A percentile compares a stretch with the other conserved stretches of the same genome.
Conservation (phyloP, 192 early-diverging fungal species). For the Entomortierella beljakovae region DNA sequence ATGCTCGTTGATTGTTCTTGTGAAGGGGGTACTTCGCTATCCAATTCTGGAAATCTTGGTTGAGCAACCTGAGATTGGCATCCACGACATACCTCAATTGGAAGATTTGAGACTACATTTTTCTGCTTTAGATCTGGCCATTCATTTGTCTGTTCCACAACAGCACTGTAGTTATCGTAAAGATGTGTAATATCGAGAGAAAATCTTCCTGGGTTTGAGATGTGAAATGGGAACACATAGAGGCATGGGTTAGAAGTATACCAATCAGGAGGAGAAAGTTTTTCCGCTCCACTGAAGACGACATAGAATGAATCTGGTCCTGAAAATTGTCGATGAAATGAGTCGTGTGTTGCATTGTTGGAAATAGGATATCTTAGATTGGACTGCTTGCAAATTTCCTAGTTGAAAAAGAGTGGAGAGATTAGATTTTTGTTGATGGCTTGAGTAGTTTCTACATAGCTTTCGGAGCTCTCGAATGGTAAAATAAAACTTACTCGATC, state of each 20-base stretch:
- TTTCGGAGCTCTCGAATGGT: no score
- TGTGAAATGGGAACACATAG: conserved; percentile 47
- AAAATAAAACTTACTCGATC: conserved; percentile 28
- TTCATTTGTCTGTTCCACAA: conserved; percentile 14
- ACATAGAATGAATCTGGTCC: conserved; percentile 50
- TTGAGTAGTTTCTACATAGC: no score
- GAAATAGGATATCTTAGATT: conserved; percentile 32
- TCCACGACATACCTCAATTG: conserved; percentile 30
- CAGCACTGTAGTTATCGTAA: conserved; percentile 35
- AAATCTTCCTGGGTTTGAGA: conserved; percentile 44
- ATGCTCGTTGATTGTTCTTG: neutral
- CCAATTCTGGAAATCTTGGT: conserved; percentile 11
- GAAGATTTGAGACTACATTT: conserved; percentile 19
- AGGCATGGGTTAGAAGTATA: conserved; percentile 38
- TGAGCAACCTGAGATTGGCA: conserved; percentile 19
- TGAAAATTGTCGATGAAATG: conserved; percentile 44
- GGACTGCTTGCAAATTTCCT: conserved; percentile 16
- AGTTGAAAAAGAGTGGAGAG: neutral
- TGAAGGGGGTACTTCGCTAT: neutral
- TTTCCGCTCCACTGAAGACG: conserved; percentile 36
- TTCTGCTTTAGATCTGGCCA: conserved; percentile 18
- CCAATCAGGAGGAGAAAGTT: conserved; percentile 41
- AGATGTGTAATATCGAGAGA: conserved; percentile 36
- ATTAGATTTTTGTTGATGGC: neutral
- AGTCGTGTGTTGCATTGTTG: conserved; percentile 33